Evolutionary conservation across 2,329 filamentous ascomycete genomes (phyloP).

Genomic region (Pseudogymnoascus sp.): DNA sequence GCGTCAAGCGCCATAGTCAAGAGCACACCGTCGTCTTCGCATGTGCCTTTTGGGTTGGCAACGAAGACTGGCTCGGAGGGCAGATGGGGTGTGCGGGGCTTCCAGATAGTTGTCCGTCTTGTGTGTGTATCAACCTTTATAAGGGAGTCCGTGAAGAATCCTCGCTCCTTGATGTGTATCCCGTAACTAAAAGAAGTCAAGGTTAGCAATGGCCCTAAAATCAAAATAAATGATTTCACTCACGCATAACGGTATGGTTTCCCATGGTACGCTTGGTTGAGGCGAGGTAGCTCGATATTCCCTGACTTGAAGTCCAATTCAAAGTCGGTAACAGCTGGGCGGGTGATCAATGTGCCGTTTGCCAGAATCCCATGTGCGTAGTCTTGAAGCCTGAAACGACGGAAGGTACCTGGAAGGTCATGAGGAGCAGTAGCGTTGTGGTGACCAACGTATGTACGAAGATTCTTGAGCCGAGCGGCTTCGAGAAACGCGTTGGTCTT

Average conservation of each 20-base stretch:
- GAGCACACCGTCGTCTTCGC: slow-evolving; percentile 56
- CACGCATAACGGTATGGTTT: slow-evolving; percentile 43
- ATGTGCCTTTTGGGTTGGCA: slow-evolving; percentile 35
- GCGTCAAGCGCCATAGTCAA: slow-evolving; percentile 57
- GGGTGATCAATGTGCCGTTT: neutral
- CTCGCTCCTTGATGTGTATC: slow-evolving; percentile 46
- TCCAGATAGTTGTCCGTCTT: slow-evolving; percentile 45
- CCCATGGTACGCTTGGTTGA: slow-evolving; percentile 48
- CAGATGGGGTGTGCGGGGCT: slow-evolving; percentile 46
- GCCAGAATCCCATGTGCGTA: neutral
- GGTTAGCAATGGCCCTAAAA: neutral
- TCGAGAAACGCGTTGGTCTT: neutral
- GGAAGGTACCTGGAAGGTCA: neutral
- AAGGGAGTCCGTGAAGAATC: slow-evolving; percentile 51
- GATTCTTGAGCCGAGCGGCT: neutral
- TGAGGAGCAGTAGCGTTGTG: neutral
- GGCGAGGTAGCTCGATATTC: slow-evolving; percentile 53
- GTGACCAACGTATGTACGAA: neutral
- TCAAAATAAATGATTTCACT: neutral
- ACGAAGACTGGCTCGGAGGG: slow-evolving; percentile 64
- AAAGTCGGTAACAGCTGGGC: neutral
- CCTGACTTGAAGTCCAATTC: slow-evolving; percentile 29
- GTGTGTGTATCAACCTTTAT: slow-evolving; percentile 55
- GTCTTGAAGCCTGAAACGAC: neutral
- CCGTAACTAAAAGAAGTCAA: slow-evolving; percentile 19